Conservation (phyloP, 768 basidiomycete species). For the Melanogaster broomeanus region DNA sequence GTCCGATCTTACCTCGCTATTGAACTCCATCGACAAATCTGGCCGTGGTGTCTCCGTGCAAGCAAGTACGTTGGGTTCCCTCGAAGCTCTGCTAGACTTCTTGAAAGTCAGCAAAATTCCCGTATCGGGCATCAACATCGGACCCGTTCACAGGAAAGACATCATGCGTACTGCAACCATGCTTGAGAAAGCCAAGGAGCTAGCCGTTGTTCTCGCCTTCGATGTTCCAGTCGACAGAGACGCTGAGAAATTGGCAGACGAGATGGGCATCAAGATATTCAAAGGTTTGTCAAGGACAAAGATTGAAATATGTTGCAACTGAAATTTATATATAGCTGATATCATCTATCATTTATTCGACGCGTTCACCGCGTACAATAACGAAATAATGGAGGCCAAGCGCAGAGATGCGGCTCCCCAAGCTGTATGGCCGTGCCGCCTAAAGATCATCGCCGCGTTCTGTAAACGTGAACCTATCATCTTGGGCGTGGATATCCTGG, state of each 20-base stretch:
- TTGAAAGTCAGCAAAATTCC: constrained; percentile 94
- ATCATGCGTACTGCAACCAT: constrained; percentile 91
- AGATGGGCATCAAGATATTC: constrained; percentile 93
- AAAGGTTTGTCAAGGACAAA: constrained; percentile 62
- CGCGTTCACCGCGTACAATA: constrained; percentile 92
- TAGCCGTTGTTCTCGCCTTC: constrained; percentile 94
- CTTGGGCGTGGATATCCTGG: constrained; percentile 93
- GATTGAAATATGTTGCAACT: background rate
- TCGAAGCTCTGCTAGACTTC: constrained; percentile 97
- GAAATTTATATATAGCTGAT: constrained; percentile 60
- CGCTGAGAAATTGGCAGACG: constrained; percentile 87
- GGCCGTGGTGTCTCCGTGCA: constrained; percentile 98
- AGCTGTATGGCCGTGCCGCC: constrained; percentile 94
- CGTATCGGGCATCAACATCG: constrained; percentile 96
- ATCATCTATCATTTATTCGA: constrained; percentile 99
- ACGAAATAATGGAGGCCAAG: constrained; percentile 90
- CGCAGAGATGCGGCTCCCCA: constrained; percentile 88
- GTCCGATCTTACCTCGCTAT: constrained; percentile 88
- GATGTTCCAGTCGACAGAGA: constrained; percentile 95
- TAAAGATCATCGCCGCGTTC: constrained; percentile 93
- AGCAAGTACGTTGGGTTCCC: constrained; percentile 93
- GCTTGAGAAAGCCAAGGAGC: constrained; percentile 94
- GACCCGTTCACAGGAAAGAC: constrained; percentile 94
- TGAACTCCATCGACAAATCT: constrained; percentile 90
- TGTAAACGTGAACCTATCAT: constrained; percentile 98